These are phyloP conservation scores for Pelargonium exstipulatum DNA, from an alignment of 441 rosid genomes.

Conservation along the genomic window DNA sequence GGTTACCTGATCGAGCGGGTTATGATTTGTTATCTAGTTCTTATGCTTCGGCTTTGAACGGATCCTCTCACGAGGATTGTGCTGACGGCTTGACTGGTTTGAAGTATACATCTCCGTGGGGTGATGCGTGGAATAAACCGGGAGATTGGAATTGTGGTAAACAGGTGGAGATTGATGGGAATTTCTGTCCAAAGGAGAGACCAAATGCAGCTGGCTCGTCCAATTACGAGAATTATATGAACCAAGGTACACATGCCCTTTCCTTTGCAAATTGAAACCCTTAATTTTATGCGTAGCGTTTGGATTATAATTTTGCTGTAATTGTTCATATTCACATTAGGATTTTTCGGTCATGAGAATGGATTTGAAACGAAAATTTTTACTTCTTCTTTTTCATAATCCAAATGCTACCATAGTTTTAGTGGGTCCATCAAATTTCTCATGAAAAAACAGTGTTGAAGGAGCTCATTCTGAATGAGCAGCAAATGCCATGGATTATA, in stretches of 20 bases:
- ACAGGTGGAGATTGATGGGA: slow-evolving; percentile 25
- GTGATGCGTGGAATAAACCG: slow-evolving; percentile 33
- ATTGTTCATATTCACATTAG: neutral
- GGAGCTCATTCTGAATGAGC: too few relatives aligned
- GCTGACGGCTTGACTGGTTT: slow-evolving; percentile 26
- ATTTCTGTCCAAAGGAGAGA: slow-evolving; percentile 27
- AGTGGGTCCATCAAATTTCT: too few relatives aligned
- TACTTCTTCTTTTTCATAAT: too few relatives aligned
- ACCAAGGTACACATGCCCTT: slow-evolving; percentile 34
- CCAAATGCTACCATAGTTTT: too few relatives aligned
- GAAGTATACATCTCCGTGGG: slow-evolving; percentile 24
- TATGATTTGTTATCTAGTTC: slow-evolving; percentile 21
- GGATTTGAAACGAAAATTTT: too few relatives aligned
- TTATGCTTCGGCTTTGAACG: slow-evolving; percentile 21
- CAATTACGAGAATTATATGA: slow-evolving; percentile 24
- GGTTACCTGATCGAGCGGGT: neutral
- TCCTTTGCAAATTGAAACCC: neutral
- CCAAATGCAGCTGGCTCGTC: slow-evolving; percentile 21
- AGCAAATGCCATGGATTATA: too few relatives aligned
- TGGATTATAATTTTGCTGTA: neutral
- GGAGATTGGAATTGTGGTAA: slow-evolving; percentile 30
- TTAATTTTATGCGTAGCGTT: neutral
- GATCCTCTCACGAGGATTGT: slow-evolving; percentile 27
- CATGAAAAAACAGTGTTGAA: too few relatives aligned
- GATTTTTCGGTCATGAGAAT: too few relatives aligned